phyloP scores from a whole-genome alignment of 2,329 filamentous ascomycete species.

The Colletotrichum melonis region DNA sequence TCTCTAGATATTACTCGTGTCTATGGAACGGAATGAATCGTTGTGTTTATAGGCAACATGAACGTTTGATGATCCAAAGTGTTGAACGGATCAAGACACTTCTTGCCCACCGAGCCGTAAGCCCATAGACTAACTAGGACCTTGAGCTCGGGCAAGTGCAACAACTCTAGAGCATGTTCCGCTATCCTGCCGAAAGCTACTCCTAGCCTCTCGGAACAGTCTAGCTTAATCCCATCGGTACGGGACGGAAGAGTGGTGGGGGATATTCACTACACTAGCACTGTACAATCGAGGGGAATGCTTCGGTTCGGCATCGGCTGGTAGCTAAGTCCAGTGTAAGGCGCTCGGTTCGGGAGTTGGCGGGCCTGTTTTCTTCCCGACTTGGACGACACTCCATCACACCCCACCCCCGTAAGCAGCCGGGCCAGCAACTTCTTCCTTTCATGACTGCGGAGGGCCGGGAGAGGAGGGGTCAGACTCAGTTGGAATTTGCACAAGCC shows the following conservation, averaged over 20 bases:
- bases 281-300: background rate
- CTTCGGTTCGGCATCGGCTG: constrained; percentile 6
- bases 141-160: background rate
- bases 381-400: background rate
- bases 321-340: background rate
- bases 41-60: background rate
- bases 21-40: background rate
- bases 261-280: background rate
- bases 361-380: background rate
- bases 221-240: background rate
- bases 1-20: background rate
- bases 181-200: too few species aligned
- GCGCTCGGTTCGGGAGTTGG: constrained; percentile 9
- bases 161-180: background rate
- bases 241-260: constrained; percentile 4
- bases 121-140: background rate
- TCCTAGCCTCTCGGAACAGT: background rate
- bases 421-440: background rate
- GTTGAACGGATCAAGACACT: background rate
- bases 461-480: background rate
- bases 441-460: background rate
- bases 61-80: background rate
- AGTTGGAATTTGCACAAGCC: too few species aligned
- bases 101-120: background rate
- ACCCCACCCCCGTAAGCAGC: background rate